A percentile compares a stretch with the other conserved stretches of the same genome.
Evolutionary conservation across 495 filamentous ascomycete genomes (phyloP).

Genomic region (Aspergillus nanangensis): DNA sequence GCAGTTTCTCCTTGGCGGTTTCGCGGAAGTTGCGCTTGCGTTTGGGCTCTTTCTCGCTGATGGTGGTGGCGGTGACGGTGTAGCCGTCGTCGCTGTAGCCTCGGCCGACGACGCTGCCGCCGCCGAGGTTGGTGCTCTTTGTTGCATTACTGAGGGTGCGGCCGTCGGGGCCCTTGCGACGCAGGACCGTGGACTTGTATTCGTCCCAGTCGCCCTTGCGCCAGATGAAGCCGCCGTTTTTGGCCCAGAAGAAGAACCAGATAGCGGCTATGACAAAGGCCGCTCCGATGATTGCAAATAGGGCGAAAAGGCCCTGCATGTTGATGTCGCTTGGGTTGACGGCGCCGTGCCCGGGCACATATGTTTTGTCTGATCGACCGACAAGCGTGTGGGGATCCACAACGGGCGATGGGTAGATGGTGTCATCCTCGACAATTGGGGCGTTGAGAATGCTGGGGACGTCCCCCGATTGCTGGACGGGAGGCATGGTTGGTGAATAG

Average conservation of each 20-base stretch:
- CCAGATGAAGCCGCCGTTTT: slow-evolving; percentile 91
- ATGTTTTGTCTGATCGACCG: slow-evolving; percentile 19
- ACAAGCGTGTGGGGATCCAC: slow-evolving; percentile 10
- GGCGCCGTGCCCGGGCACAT: slow-evolving; percentile 46
- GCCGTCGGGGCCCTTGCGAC: slow-evolving; percentile 85
- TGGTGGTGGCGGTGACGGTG: slow-evolving; percentile 44
- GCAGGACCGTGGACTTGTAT: slow-evolving; percentile 94
- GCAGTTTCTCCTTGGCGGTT: slow-evolving; percentile 34
- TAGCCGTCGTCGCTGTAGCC: slow-evolving; percentile 53
- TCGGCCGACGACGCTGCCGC: slow-evolving; percentile 67
- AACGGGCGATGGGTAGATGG: not conserved
- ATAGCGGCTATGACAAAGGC: slow-evolving; percentile 71
- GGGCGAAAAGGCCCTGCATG: slow-evolving; percentile 73
- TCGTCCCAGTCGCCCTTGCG: slow-evolving; percentile 89
- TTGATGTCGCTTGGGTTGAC: slow-evolving; percentile 67
- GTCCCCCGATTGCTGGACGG: slow-evolving; percentile 21
- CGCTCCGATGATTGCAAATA: slow-evolving; percentile 81
- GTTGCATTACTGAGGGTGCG: slow-evolving; percentile 76
- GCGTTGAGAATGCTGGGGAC: slow-evolving; percentile 24
- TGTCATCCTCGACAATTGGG: not conserved
- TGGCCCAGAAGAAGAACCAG: slow-evolving; percentile 99
- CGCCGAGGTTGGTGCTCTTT: slow-evolving; percentile 73
- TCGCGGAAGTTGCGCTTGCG: slow-evolving; percentile 36
- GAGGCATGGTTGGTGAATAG: slow-evolving; percentile 25
- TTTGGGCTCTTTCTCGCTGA: slow-evolving; percentile 40